These are phyloP conservation scores for Pterocarpus macrocarpus DNA, from an alignment of 306 rosid genomes.

Conservation along the genomic window DNA sequence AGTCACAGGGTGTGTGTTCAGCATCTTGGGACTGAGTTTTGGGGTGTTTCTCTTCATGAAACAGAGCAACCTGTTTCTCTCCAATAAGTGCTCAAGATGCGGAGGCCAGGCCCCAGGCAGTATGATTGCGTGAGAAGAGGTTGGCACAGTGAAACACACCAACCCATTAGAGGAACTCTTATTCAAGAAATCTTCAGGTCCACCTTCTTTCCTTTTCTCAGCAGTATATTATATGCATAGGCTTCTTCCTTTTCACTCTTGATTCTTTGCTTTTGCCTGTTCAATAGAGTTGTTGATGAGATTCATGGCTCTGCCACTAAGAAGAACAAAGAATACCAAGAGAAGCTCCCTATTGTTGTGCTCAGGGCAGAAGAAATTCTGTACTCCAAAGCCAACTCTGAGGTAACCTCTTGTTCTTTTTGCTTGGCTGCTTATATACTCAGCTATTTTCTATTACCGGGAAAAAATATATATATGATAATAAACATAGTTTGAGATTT, in stretches of 20 bases:
- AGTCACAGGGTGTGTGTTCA: neutral
- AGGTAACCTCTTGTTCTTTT: slow-evolving; percentile 54
- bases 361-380: slow-evolving; percentile 79
- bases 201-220: neutral
- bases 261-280: slow-evolving; percentile 26
- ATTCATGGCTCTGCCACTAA: slow-evolving; percentile 66
- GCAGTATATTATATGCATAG: neutral
- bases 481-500: neutral
- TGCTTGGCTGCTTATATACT: neutral
- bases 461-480: neutral
- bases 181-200: slow-evolving; percentile 91
- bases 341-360: slow-evolving; percentile 84
- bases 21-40: slow-evolving; percentile 23
- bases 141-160: slow-evolving; percentile 90
- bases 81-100: slow-evolving; percentile 55
- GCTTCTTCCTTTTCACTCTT: neutral
- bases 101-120: slow-evolving; percentile 76
- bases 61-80: slow-evolving; percentile 40
- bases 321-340: slow-evolving; percentile 87
- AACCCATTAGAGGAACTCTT: slow-evolving; percentile 83
- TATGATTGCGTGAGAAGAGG: slow-evolving; percentile 83
- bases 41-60: slow-evolving; percentile 38
- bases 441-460: neutral
- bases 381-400: slow-evolving; percentile 87
- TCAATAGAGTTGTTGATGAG: slow-evolving; percentile 68